Conservation (phyloP, 805 yeast species). For the Trichomonascus vanleenenianus region DNA sequence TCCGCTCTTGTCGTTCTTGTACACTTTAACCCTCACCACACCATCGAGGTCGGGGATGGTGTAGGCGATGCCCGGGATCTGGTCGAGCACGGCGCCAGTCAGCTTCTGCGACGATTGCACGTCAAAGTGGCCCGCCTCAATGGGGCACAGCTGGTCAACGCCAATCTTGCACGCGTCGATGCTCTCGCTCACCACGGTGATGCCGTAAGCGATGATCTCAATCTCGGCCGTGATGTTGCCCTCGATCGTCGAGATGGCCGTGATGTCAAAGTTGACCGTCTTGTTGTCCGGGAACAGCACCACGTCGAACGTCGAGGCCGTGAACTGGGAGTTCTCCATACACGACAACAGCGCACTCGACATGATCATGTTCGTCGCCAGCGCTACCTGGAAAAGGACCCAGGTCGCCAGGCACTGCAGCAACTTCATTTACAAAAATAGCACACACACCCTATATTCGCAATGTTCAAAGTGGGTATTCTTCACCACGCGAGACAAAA, state of each 20-base stretch:
- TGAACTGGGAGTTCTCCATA: conserved; percentile 80
- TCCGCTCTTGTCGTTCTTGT: conserved; percentile 38
- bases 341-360: conserved; percentile 79
- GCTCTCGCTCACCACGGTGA: conserved; percentile 47
- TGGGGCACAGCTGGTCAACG: conserved; percentile 65
- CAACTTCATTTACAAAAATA: too few species aligned
- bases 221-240: conserved; percentile 62
- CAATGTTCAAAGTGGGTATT: too few species aligned
- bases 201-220: conserved; percentile 72
- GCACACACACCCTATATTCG: too few species aligned
- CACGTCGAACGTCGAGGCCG: conserved; percentile 79
- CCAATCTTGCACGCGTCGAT: conserved; percentile 55
- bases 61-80: conserved; percentile 78
- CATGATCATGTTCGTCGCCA: conserved; percentile 29
- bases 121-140: conserved; percentile 80
- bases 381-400: conserved; percentile 1
- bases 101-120: conserved; percentile 33
- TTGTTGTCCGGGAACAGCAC: conserved; percentile 57
- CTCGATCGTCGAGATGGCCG: conserved; percentile 71
- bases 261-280: conserved; percentile 57
- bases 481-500: too few species aligned
- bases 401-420: too few species aligned
- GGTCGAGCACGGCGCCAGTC: conserved; percentile 33
- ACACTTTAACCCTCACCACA: conserved; percentile 66
- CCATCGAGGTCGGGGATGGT: conserved; percentile 94